phyloP scores from a whole-genome alignment of 306 rosid species.

The Hippophae tibetana region DNA sequence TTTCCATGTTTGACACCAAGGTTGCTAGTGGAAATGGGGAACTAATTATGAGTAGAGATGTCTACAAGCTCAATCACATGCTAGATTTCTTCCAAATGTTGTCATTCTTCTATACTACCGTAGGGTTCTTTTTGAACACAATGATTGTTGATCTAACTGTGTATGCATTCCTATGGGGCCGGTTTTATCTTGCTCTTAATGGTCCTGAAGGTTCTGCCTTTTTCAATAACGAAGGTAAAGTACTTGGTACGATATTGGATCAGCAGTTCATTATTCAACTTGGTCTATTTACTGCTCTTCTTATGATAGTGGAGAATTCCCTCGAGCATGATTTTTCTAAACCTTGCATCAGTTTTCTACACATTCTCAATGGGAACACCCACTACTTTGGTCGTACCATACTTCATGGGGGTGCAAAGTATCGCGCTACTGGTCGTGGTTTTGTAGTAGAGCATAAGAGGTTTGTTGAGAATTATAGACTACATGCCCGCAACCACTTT shows the following conservation, averaged over 20 bases:
- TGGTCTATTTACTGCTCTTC: constrained; percentile 79
- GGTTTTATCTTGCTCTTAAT: constrained; percentile 73
- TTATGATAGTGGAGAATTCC: constrained; percentile 80
- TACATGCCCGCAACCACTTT: constrained; percentile 84
- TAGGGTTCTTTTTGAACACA: constrained; percentile 76
- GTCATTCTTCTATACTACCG: constrained; percentile 74
- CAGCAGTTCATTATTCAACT: constrained; percentile 74
- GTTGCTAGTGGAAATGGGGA: constrained; percentile 90
- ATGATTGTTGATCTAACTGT: constrained; percentile 67
- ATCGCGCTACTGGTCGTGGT: constrained; percentile 89
- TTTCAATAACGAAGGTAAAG: constrained; percentile 27
- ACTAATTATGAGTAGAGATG: constrained; percentile 72
- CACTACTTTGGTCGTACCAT: constrained; percentile 78
- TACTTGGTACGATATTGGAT: constrained; percentile 52
- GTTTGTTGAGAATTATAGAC: constrained; percentile 85
- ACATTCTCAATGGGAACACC: constrained; percentile 82
- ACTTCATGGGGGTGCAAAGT: constrained; percentile 89
- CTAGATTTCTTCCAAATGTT: constrained; percentile 79
- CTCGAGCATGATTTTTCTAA: constrained; percentile 77
- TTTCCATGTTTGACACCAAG: constrained; percentile 90
- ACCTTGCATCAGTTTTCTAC: constrained; percentile 80
- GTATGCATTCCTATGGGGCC: constrained; percentile 76
- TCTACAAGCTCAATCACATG: constrained; percentile 74
- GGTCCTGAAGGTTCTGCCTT: constrained; percentile 54
- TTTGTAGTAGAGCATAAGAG: constrained; percentile 80